Evolutionary conservation across 176 grass and related monocot genomes (phyloP), one percentile per base, ranked within the genome.

Genomic region (Aegilops umbellulata): DNA sequence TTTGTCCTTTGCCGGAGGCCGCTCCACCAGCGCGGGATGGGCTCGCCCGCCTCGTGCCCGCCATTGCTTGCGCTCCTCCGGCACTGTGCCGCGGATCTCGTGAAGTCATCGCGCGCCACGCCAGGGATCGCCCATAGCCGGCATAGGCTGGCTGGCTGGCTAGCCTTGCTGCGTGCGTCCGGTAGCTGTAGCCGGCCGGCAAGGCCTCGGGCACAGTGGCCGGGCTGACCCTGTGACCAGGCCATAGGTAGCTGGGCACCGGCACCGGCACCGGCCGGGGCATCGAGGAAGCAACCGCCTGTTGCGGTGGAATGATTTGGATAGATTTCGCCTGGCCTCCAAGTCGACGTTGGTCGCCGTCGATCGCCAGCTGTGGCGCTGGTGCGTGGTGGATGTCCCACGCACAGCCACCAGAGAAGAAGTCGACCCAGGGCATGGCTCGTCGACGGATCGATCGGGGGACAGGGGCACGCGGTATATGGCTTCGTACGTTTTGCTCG

Each of bases 51-150:
- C 46, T 51, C 82, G 22, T 25, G 19, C 19, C 26, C 51, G 35
- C 41, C 80, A 11, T 38, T 17, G 84, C 24, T 42, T 5, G 19
- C 7, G 7, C 19, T 26, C 35, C 68, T 34, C 22, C 62, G 51
- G 36, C 67, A 82, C 86, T 88, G 86, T 88, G 86, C 32, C 8
- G 25, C 86, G 74, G 86, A 88, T 87, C 79, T 44, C 46, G 25
- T 77, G 86, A 88, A 13, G 46, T 82, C 86, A 77, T 30, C 72
- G 42, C 24, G 42, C 72, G 41, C 24, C 72, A 51, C 72, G 3
- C 46, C 72, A 2, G 17, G 46, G 1, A 47, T 74, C 71, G 36
- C 11, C 36, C 34, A 7, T 71, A 11, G 36, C n/a, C n/a, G n/a
- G n/a, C n/a, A n/a, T n/a, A n/a, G n/a, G n/a, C 69, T 24, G 41